These are phyloP conservation scores for Boeremia lycopersici DNA, from an alignment of 2,329 filamentous ascomycete species.

Conservation along the genomic window DNA sequence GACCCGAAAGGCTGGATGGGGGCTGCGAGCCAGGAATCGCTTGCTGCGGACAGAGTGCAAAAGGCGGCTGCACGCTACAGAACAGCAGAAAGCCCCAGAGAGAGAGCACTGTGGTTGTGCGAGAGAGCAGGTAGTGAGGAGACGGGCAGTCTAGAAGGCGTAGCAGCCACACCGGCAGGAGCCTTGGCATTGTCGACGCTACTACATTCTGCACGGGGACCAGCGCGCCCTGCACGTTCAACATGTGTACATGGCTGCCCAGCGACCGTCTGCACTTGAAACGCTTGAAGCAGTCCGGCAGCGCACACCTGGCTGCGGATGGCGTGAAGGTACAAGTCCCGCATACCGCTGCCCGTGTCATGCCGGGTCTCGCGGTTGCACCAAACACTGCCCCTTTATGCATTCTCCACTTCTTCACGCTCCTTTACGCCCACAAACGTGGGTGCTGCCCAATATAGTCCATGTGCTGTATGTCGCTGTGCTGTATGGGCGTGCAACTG, in stretches of 20 bases:
- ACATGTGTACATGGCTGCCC: constrained; percentile 19
- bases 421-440: neutral
- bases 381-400: constrained; percentile 33
- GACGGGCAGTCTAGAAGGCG: constrained; percentile 21
- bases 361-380: constrained; percentile 23
- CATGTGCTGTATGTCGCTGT: neutral
- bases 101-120: constrained; percentile 35
- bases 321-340: no score
- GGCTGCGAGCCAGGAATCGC: constrained; percentile 19
- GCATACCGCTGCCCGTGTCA: constrained; percentile 23
- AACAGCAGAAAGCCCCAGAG: constrained; percentile 34
- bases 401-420: constrained; percentile 15
- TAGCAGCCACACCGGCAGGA: constrained; percentile 1
- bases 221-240: constrained; percentile 8
- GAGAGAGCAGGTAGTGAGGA: constrained; percentile 28
- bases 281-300: no score
- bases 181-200: constrained; percentile 6
- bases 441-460: constrained; percentile 5
- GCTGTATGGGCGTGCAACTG: neutral
- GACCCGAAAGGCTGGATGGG: constrained; percentile 23
- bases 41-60: constrained; percentile 24
- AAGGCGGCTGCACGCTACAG: constrained; percentile 39
- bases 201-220: constrained; percentile 11
- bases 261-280: constrained; percentile 13
- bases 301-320: no score